Percentiles rank a stretch among this genome's conserved stretches.
phyloP scores from a whole-genome alignment of 306 rosid species.

The Rubus idaeus region DNA sequence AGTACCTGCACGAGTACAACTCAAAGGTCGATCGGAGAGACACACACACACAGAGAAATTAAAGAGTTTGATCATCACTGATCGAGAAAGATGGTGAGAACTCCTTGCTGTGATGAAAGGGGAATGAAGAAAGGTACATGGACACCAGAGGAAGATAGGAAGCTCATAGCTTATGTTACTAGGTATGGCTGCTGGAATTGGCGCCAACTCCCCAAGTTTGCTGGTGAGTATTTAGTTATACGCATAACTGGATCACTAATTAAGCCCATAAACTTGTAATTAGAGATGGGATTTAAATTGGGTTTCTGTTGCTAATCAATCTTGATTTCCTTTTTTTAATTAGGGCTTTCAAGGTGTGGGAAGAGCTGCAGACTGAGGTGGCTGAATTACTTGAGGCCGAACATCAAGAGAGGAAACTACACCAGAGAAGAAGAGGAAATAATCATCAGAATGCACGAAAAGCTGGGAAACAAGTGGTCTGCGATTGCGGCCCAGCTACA shows the following conservation, averaged over 20 bases:
- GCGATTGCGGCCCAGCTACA: slow-evolving; percentile 57
- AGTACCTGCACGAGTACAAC: slow-evolving; percentile 1
- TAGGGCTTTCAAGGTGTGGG: slow-evolving; percentile 63
- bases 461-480: slow-evolving; percentile 72
- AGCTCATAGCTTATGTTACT: slow-evolving; percentile 70
- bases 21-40: background rate
- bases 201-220: slow-evolving; percentile 90
- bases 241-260: background rate
- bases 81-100: slow-evolving; percentile 53
- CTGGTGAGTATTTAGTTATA: slow-evolving; percentile 44
- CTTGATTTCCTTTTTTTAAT: background rate
- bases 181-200: slow-evolving; percentile 87
- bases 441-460: slow-evolving; percentile 37
- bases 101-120: slow-evolving; percentile 56
- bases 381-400: slow-evolving; percentile 61
- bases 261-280: background rate
- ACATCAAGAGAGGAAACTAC: slow-evolving; percentile 62
- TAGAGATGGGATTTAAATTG: background rate
- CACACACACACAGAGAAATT: background rate
- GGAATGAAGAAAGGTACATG: slow-evolving; percentile 82
- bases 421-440: slow-evolving; percentile 54
- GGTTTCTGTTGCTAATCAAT: background rate
- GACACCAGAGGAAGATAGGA: slow-evolving; percentile 77
- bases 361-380: slow-evolving; percentile 75
- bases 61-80: background rate